Conservation (phyloP, 345 rosid species). For the Arabidopsis arenosa region DNA sequence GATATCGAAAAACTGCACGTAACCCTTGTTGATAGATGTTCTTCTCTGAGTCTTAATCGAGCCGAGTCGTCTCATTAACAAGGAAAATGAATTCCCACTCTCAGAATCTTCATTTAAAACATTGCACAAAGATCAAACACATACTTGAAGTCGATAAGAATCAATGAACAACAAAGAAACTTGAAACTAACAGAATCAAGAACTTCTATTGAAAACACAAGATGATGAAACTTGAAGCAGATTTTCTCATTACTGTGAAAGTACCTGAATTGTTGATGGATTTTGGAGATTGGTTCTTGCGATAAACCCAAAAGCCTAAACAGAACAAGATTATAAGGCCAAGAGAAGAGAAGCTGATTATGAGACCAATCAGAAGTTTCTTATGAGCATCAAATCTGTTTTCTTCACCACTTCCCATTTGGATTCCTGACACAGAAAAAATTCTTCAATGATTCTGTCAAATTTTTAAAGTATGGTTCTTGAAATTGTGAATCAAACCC, state of each 20-base stretch:
- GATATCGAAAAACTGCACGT: constrained; percentile 56
- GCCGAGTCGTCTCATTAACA: constrained; percentile 30
- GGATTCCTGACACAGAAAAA: constrained; percentile 51
- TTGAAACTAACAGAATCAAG: background rate
- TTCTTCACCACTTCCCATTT: constrained; percentile 49
- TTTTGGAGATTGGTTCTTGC: constrained; percentile 46
- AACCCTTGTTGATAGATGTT: constrained; percentile 42
- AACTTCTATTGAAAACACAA: too few relatives aligned
- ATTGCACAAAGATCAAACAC: constrained; percentile 12
- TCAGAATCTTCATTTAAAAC: constrained; percentile 49
- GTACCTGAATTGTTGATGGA: constrained; percentile 59
- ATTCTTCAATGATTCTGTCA: background rate
- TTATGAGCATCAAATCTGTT: constrained; percentile 49
- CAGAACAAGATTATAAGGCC: constrained; percentile 18
- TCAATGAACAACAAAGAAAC: background rate
- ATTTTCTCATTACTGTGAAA: background rate
- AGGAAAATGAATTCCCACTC: constrained; percentile 45
- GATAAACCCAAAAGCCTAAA: constrained; percentile 30
- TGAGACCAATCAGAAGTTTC: constrained; percentile 57
- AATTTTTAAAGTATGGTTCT: constrained; percentile 15
- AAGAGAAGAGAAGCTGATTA: constrained; percentile 62
- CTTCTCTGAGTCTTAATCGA: constrained; percentile 30
- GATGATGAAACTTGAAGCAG: too few relatives aligned
- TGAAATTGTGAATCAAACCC: constrained; percentile 14
- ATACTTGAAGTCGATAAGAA: background rate